Base-by-base conservation (phyloP, 1,284 basidiomycete genomes). In the Phaffia rhodozyma region DNA sequence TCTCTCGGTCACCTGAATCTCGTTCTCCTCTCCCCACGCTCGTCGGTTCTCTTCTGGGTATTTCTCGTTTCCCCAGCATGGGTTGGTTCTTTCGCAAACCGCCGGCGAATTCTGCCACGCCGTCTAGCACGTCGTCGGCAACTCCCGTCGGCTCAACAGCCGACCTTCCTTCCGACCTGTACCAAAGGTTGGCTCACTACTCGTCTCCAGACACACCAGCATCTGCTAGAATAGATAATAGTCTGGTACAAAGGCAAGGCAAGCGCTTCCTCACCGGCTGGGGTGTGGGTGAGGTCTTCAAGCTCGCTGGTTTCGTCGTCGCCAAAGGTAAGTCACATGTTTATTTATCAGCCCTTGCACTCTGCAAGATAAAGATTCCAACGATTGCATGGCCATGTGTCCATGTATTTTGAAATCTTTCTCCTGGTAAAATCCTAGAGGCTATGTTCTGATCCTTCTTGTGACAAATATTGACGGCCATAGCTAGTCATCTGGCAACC, bases 401-500 rank as follows among this genome's bases (percentile, higher is more conserved):
- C 6, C 34, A 29, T 58, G 34, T 34, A n/a, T 43, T 27, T 4
- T 27, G 5, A 5, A 5, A 27, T 2, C 18, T 9, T 20, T 48
- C 52, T 21, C 16, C n/a, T 23, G 29, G n/a, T n/a, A 21, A 58
- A 57, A 48, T 21, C 6, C n/a, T 23, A 0, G 7, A 47, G 21
- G 6, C 25, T 52, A 20, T 21, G 16, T 11, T 30, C 61, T 32
- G 13, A 38, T 32, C 11, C 3, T 16, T 53, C 21, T 47, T 16
- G 18, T 53, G 34, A 53, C 3, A 2, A 38, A 9, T 23, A 3
- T 18, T 50, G 9, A 7, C 52, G 18, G 16, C 30, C n/a, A 7
- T 71, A 90, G 88, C 83, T 30, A 84, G 83, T 43, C 82, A 85
- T 55, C 72, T 91, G 11, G 82, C 83, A 5, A 75, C 78, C 27